These are phyloP conservation scores for Urochloa ruziziensis DNA, from an alignment of 176 grass and related monocot species.

Conservation along the genomic window DNA sequence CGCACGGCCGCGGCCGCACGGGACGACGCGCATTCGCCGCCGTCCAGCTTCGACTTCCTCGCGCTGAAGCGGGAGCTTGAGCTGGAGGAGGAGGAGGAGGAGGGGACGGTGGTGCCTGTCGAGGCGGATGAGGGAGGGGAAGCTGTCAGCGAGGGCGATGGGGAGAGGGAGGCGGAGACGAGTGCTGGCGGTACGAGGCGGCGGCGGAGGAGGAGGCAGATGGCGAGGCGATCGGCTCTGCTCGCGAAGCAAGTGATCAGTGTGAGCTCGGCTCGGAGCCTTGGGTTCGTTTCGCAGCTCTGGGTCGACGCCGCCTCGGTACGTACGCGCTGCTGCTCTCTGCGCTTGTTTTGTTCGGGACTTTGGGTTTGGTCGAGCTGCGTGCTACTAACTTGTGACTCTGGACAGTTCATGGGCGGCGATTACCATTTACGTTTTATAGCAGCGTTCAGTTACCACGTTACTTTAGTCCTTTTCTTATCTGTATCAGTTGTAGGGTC, in stretches of 20 bases:
- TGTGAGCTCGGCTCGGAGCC: conserved; percentile 70
- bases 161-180: conserved; percentile 21
- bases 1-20: conserved; percentile 25
- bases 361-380: neutral
- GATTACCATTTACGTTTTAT: neutral
- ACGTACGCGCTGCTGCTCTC: conserved; percentile 1
- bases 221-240: conserved; percentile 69
- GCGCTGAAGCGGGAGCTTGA: conserved; percentile 83
- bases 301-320: conserved; percentile 76
- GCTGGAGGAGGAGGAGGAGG: conserved; percentile 43
- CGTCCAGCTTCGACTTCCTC: conserved; percentile 82
- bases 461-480: neutral
- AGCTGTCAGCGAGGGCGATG: conserved; percentile 15
- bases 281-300: conserved; percentile 93
- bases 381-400: neutral
- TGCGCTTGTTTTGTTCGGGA: neutral
- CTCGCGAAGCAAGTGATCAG: conserved; percentile 95
- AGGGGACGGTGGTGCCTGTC: neutral
- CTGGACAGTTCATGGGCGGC: neutral
- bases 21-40: conserved; percentile 30
- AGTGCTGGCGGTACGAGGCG: neutral
- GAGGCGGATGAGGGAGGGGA: conserved; percentile 13
- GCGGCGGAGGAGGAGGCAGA: conserved; percentile 42
- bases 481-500: neutral
- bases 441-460: neutral